Percentiles rank a stretch among this genome's conserved stretches.
Evolutionary conservation across 495 filamentous ascomycete species (phyloP).

Genomic region (Apiosordaria backusii): DNA sequence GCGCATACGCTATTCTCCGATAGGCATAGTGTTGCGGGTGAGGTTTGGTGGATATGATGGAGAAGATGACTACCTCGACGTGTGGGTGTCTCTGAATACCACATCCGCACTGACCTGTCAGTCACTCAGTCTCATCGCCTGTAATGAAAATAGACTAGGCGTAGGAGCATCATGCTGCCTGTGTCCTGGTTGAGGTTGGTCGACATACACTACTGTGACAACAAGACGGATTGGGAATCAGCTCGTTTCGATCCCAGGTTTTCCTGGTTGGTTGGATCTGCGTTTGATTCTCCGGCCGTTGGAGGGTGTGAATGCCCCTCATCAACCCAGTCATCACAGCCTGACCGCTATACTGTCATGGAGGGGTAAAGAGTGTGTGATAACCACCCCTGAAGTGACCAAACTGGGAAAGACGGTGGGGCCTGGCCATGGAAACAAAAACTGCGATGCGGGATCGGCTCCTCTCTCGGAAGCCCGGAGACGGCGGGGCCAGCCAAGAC

Average conservation of each 20-base stretch:
- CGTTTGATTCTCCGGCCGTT: slow-evolving; percentile 11
- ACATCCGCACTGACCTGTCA: not conserved
- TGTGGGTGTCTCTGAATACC: not conserved
- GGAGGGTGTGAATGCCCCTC: not conserved
- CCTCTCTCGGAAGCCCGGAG: slow-evolving; percentile 8
- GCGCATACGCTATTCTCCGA: slow-evolving; percentile 15
- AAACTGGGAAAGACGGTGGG: not conserved
- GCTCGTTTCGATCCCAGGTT: not conserved
- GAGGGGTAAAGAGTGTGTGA: not conserved
- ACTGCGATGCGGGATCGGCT: slow-evolving; percentile 1
- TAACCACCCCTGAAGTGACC: not conserved
- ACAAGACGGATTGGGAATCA: not conserved
- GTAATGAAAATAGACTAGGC: not conserved
- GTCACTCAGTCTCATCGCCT: not conserved
- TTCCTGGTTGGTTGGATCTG: slow-evolving; percentile 6
- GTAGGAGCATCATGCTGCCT: not conserved
- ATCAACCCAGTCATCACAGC: not conserved
- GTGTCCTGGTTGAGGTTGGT: no score
- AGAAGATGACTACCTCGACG: not conserved
- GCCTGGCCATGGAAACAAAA: not conserved
- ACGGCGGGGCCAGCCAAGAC: slow-evolving; percentile 2
- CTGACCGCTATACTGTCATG: slow-evolving; percentile 5
- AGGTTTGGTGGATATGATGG: not conserved
- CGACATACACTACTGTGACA: no score
- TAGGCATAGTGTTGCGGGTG: slow-evolving; percentile 14